Percentiles rank a stretch among this genome's conserved stretches.
phyloP scores from a whole-genome alignment of 2,329 filamentous ascomycete species.

The Scytalidium sp. region DNA sequence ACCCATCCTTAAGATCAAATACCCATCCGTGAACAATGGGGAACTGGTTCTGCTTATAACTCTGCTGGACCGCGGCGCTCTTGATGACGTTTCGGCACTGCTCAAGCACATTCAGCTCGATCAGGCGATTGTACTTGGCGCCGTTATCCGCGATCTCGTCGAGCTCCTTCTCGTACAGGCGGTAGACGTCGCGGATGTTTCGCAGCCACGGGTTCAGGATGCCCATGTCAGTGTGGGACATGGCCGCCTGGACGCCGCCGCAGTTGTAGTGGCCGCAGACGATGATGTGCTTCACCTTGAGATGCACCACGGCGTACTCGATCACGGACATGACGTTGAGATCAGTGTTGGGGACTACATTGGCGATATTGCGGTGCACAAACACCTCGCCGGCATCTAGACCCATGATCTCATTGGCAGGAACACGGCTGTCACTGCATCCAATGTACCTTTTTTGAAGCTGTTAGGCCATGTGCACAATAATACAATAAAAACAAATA shows the following conservation, averaged over 20 bases:
- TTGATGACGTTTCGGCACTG: constrained; percentile 77
- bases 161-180: constrained; percentile 67
- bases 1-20: constrained; percentile 65
- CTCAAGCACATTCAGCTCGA: constrained; percentile 79
- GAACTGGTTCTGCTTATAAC: constrained; percentile 58
- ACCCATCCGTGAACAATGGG: constrained; percentile 74
- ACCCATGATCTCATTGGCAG: constrained; percentile 83
- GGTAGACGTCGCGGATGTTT: constrained; percentile 73
- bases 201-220: constrained; percentile 72
- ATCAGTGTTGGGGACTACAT: constrained; percentile 77
- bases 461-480: not conserved
- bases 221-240: constrained; percentile 68
- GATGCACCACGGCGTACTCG: constrained; percentile 78
- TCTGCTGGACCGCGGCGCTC: constrained; percentile 76
- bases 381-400: constrained; percentile 88
- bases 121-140: constrained; percentile 65
- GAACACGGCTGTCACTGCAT: constrained; percentile 86
- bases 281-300: constrained; percentile 78
- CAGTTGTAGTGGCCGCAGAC: constrained; percentile 79
- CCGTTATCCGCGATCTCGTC: constrained; percentile 58
- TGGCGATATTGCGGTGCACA: constrained; percentile 93
- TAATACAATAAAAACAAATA: too few species aligned
- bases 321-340: constrained; percentile 79
- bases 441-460: constrained; percentile 71
- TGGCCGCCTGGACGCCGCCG: constrained; percentile 72